Evolutionary conservation across 2,329 filamentous ascomycete species (phyloP).

Genomic region (Alternaria solani): DNA sequence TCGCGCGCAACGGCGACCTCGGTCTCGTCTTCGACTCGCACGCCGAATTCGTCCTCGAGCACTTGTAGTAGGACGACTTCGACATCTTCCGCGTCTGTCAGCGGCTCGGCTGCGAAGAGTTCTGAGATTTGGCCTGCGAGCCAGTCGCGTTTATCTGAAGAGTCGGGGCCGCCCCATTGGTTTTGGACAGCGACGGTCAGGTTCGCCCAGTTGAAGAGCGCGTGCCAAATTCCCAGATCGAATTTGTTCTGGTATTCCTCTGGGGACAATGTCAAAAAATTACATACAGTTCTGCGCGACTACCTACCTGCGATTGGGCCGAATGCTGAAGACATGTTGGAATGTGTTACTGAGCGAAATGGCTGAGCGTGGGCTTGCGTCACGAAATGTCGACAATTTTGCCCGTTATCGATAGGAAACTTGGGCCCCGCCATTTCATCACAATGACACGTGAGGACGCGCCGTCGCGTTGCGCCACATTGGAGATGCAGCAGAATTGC

Average conservation of each 20-base stretch:
- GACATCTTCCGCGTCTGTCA: constrained; percentile 78
- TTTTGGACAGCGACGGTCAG: constrained; percentile 87
- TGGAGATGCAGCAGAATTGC: background rate
- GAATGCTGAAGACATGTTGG: constrained; percentile 14
- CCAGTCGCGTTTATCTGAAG: constrained; percentile 92
- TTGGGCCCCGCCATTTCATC: constrained; percentile 2
- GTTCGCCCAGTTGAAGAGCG: constrained; percentile 86
- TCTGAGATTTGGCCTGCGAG: constrained; percentile 88
- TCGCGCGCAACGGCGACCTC: constrained; percentile 75
- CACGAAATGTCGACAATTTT: constrained; percentile 12
- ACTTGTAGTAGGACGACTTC: constrained; percentile 87
- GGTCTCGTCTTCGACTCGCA: constrained; percentile 89
- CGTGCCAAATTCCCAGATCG: constrained; percentile 85
- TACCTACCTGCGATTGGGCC: constrained; percentile 11
- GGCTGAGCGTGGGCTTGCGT: constrained; percentile 12
- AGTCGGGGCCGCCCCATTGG: constrained; percentile 85
- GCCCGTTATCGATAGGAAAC: constrained; percentile 12
- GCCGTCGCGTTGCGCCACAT: background rate
- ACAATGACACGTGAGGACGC: constrained; percentile 5
- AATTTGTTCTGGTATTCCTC: constrained; percentile 55
- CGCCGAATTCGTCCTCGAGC: constrained; percentile 95
- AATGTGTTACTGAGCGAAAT: constrained; percentile 6
- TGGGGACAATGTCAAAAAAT: constrained; percentile 20
- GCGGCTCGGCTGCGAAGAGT: constrained; percentile 68
- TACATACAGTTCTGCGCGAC: background rate